Evolutionary conservation across 2,329 filamentous ascomycete species (phyloP).

Genomic region (Phialophora chinensis): DNA sequence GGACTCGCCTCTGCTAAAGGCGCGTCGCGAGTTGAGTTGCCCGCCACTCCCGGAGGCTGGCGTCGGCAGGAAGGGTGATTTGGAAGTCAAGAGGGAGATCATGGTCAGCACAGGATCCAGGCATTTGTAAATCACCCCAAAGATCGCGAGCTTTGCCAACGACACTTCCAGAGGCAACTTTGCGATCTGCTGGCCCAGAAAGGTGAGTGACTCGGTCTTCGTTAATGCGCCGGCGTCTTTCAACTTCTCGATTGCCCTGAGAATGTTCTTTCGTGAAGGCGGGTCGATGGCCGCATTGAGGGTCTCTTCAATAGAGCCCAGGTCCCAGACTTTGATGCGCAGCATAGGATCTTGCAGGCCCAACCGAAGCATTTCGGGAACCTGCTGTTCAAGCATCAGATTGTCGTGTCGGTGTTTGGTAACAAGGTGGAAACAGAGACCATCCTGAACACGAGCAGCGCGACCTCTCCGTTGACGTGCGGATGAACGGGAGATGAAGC

Average conservation of each 20-base stretch:
- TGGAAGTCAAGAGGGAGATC: constrained; percentile 90
- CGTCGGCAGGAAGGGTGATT: constrained; percentile 89
- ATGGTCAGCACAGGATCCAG: constrained; percentile 90
- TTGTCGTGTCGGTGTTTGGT: constrained; percentile 87
- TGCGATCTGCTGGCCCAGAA: constrained; percentile 83
- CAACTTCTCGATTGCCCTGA: constrained; percentile 87
- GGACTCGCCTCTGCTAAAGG: constrained; percentile 85
- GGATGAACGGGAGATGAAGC: constrained; percentile 93
- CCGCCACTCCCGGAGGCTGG: constrained; percentile 61
- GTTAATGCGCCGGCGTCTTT: constrained; percentile 93
- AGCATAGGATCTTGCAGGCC: constrained; percentile 95
- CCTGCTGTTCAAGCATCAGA: constrained; percentile 78
- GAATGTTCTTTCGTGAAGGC: constrained; percentile 88
- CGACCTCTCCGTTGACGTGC: constrained; percentile 93
- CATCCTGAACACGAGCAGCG: constrained; percentile 93
- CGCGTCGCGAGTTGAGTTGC: constrained; percentile 72
- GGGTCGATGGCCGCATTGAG: constrained; percentile 87
- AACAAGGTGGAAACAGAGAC: constrained; percentile 94
- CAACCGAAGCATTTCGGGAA: constrained; percentile 91
- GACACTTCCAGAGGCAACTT: constrained; percentile 92
- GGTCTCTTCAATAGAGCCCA: constrained; percentile 91
- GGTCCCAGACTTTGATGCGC: constrained; percentile 94
- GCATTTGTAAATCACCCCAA: constrained; percentile 86
- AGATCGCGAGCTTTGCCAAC: constrained; percentile 87
- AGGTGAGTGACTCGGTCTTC: constrained; percentile 78